Conservation (phyloP, 2,329 filamentous ascomycete genomes). For the Penicillium hesseltinei region DNA sequence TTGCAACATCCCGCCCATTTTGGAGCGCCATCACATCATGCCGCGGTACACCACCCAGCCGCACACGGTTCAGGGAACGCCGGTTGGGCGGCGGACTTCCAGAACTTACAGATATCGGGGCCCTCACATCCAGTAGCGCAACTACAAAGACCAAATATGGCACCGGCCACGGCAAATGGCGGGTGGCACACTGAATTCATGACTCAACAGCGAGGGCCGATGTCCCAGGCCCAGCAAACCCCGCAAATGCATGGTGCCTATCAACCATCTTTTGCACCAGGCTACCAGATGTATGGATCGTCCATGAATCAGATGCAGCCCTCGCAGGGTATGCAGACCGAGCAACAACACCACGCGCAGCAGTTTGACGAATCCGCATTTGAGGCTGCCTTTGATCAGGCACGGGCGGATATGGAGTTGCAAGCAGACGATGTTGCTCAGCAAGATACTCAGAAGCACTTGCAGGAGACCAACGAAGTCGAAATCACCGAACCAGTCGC, state of each 20-base stretch:
- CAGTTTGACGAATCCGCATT: slow-evolving; percentile 47
- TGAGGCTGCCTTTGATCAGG: slow-evolving; percentile 46
- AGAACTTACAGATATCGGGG: slow-evolving; percentile 43
- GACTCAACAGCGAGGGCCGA: slow-evolving; percentile 35
- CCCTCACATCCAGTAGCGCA: slow-evolving; percentile 47
- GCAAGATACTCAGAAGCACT: slow-evolving; percentile 11
- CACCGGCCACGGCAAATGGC: slow-evolving; percentile 32
- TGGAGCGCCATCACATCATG: slow-evolving; percentile 26
- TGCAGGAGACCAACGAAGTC: slow-evolving; percentile 19
- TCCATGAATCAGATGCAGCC: slow-evolving; percentile 24
- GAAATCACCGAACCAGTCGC: slow-evolving; percentile 11
- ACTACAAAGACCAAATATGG: slow-evolving; percentile 45
- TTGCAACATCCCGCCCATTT: slow-evolving; percentile 38
- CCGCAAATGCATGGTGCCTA: slow-evolving; percentile 22
- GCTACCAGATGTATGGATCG: slow-evolving; percentile 25
- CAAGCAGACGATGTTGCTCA: slow-evolving; percentile 21
- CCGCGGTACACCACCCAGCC: slow-evolving; percentile 17
- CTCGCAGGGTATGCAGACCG: slow-evolving; percentile 24
- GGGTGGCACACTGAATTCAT: slow-evolving; percentile 64
- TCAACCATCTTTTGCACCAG: slow-evolving; percentile 31
- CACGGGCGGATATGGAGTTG: slow-evolving; percentile 38
- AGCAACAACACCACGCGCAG: slow-evolving; percentile 27
- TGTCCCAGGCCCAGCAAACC: slow-evolving; percentile 17
- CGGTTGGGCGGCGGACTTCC: slow-evolving; percentile 49
- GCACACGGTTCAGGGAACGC: slow-evolving; percentile 15